phyloP scores from a whole-genome alignment of 441 rosid genomes.

The Gossypium schwendimanii region DNA sequence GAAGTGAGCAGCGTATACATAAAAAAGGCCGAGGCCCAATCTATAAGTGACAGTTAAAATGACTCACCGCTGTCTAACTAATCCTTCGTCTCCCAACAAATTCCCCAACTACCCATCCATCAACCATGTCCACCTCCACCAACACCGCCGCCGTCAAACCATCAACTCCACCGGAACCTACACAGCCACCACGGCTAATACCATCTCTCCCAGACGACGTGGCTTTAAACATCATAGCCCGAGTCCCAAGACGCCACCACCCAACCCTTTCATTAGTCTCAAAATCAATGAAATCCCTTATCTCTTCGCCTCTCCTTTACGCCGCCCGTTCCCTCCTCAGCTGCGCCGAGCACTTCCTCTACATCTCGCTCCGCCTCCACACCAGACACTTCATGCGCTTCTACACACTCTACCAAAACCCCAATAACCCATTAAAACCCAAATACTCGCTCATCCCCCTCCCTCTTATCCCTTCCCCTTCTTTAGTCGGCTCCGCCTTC shows the following conservation, averaged over 20 bases:
- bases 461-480: conserved; percentile 45
- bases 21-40: background rate
- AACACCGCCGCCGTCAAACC: background rate
- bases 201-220: conserved; percentile 59
- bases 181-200: conserved; percentile 24
- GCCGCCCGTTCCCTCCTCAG: conserved; percentile 46
- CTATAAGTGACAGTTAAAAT: background rate
- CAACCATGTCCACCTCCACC: conserved; percentile 1
- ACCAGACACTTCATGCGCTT: conserved; percentile 34
- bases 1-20: background rate
- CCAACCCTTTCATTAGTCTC: conserved; percentile 64
- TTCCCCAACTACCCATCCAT: background rate
- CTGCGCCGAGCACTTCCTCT: conserved; percentile 40
- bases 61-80: background rate
- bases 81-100: background rate
- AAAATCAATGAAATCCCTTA: conserved; percentile 44
- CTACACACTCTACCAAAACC: conserved; percentile 42
- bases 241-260: conserved; percentile 51
- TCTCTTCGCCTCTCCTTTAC: conserved; percentile 52
- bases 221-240: conserved; percentile 57
- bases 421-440: background rate
- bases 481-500: conserved; percentile 51
- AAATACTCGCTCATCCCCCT: conserved; percentile 32
- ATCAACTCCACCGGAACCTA: background rate
- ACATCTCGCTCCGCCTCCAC: conserved; percentile 42